phyloP scores from a whole-genome alignment of 257 asterid genomes.

The Asclepias syriaca region DNA sequence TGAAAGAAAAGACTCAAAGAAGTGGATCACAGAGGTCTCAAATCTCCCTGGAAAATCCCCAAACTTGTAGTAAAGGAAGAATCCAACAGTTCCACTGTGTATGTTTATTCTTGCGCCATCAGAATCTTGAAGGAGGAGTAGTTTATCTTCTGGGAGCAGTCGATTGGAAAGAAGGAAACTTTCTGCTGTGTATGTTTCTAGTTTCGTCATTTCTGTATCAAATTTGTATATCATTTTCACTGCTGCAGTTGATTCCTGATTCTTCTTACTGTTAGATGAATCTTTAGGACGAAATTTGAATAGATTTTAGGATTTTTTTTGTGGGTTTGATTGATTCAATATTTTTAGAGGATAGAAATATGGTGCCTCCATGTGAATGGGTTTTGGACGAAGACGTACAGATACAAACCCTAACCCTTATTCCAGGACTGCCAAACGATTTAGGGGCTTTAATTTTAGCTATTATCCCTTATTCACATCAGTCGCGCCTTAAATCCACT shows the following conservation, averaged over 20 bases:
- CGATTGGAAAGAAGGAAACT: neutral
- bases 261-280: neutral
- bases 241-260: slow-evolving; percentile 1
- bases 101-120: neutral
- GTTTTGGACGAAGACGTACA: slow-evolving; percentile 27
- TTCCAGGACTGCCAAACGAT: slow-evolving; percentile 86
- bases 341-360: slow-evolving; percentile 12
- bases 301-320: neutral
- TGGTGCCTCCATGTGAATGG: slow-evolving; percentile 49
- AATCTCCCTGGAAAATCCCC: slow-evolving; percentile 3
- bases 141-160: neutral
- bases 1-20: neutral
- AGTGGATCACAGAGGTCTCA: neutral
- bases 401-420: slow-evolving; percentile 51
- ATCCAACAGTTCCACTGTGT: slow-evolving; percentile 1
- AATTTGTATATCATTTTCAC: neutral
- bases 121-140: neutral
- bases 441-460: slow-evolving; percentile 62
- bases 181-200: neutral
- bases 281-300: neutral
- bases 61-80: slow-evolving; percentile 15
- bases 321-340: neutral
- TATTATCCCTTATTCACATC: slow-evolving; percentile 67
- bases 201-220: slow-evolving; percentile 4
- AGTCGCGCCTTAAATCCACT: slow-evolving; percentile 64